Percentiles rank a stretch among this genome's conserved stretches.
phyloP scores from a whole-genome alignment of 2,329 filamentous ascomycete species.

The Diplodia corticola region DNA sequence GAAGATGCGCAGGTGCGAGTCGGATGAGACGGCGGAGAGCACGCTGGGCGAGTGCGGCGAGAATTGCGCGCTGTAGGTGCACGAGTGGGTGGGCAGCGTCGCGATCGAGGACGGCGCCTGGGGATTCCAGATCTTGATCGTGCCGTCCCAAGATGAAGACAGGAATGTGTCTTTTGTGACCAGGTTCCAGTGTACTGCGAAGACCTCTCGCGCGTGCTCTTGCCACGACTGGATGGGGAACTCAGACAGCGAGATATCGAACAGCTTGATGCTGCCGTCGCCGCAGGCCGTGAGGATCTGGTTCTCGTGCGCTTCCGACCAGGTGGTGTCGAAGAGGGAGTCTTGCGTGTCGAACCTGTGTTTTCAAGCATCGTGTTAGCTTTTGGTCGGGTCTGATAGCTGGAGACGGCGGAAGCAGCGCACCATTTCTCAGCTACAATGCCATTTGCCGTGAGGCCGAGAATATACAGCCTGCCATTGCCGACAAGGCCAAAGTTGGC shows the following conservation, averaged over 20 bases:
- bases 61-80: slow-evolving; percentile 91
- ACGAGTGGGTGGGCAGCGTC: slow-evolving; percentile 87
- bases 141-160: slow-evolving; percentile 94
- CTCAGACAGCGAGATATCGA: slow-evolving; percentile 76
- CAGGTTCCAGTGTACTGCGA: slow-evolving; percentile 90
- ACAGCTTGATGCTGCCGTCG: slow-evolving; percentile 92
- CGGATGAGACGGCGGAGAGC: slow-evolving; percentile 83
- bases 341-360: slow-evolving; percentile 92
- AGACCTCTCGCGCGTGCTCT: slow-evolving; percentile 91
- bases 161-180: slow-evolving; percentile 88
- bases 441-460: slow-evolving; percentile 79
- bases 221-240: slow-evolving; percentile 91
- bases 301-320: slow-evolving; percentile 96
- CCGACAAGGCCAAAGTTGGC: slow-evolving; percentile 97
- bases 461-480: slow-evolving; percentile 84
- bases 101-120: slow-evolving; percentile 70
- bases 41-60: slow-evolving; percentile 84
- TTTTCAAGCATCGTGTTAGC: background rate
- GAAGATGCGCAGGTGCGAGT: slow-evolving; percentile 86
- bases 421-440: slow-evolving; percentile 82
- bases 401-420: slow-evolving; percentile 24
- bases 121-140: slow-evolving; percentile 93
- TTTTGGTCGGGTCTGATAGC: background rate
- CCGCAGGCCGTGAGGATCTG: slow-evolving; percentile 87
- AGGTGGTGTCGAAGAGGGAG: slow-evolving; percentile 89